These are phyloP conservation scores for Agrocybe pediades DNA, from an alignment of 768 basidiomycete species.

Conservation along the genomic window DNA sequence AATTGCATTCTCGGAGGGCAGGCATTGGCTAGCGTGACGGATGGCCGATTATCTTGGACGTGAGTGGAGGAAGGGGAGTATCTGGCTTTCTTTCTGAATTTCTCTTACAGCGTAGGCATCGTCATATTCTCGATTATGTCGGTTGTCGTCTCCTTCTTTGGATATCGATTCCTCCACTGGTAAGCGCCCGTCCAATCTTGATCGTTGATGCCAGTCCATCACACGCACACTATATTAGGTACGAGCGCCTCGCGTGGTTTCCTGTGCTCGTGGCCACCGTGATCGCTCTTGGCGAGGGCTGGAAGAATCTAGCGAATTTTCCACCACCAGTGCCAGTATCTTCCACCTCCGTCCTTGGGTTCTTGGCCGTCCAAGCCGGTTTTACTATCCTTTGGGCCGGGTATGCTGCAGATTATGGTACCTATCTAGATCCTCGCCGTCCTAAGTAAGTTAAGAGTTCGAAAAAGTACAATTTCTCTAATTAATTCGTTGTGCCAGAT, in stretches of 20 bases:
- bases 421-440: conserved; percentile 43
- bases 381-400: conserved; percentile 65
- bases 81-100: neutral
- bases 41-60: conserved; percentile 31
- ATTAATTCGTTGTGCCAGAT: neutral
- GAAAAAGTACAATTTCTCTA: too few relatives aligned
- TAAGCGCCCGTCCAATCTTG: conserved; percentile 11
- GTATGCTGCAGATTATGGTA: conserved; percentile 71
- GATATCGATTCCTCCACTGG: conserved; percentile 48
- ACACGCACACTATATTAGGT: conserved; percentile 31
- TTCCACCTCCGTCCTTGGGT: conserved; percentile 55
- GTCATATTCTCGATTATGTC: conserved; percentile 75
- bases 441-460: conserved; percentile 15
- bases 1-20: conserved; percentile 64
- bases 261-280: conserved; percentile 73
- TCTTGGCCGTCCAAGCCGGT: conserved; percentile 67
- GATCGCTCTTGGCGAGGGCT: conserved; percentile 68
- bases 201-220: neutral
- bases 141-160: conserved; percentile 63
- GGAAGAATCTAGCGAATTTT: conserved; percentile 56
- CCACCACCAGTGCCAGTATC: conserved; percentile 53
- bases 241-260: conserved; percentile 76
- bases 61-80: conserved; percentile 11
- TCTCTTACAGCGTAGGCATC: conserved; percentile 64
- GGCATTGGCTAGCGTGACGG: conserved; percentile 31